A percentile compares a stretch with the other conserved stretches of the same genome.
These are phyloP conservation scores for Sequoiadendron giganteum DNA, from an alignment of 75 land plant species.

Conservation along the genomic window DNA sequence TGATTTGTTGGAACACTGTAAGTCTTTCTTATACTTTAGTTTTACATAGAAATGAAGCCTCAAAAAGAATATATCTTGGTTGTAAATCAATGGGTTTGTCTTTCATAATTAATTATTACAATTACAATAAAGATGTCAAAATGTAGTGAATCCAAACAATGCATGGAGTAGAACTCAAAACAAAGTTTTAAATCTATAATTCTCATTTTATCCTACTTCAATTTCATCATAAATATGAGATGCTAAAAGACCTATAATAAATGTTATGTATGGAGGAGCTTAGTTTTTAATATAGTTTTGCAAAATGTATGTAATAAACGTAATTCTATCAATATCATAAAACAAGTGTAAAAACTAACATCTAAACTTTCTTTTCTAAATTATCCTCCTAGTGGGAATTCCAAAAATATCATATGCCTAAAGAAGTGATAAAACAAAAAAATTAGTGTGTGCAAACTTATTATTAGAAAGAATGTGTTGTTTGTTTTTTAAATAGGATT, in stretches of 20 bases:
- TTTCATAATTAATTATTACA: background rate
- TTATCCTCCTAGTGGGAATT: background rate
- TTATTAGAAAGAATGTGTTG: background rate
- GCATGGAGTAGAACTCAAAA: background rate
- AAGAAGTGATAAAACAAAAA: background rate
- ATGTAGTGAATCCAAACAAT: background rate
- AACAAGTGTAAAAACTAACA: background rate
- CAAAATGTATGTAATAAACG: background rate
- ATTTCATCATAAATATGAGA: background rate
- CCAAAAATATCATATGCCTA: background rate
- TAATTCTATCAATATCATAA: background rate
- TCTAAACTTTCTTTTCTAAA: background rate
- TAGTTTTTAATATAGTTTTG: background rate
- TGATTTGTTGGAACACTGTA: slow-evolving; percentile 76
- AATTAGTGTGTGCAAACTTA: background rate
- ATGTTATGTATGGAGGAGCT: background rate
- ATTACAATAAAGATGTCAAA: background rate
- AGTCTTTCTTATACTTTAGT: slow-evolving; percentile 17
- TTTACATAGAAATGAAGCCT: background rate
- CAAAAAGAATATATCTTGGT: background rate
- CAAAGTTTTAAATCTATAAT: background rate
- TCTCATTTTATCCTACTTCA: background rate
- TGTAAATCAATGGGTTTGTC: background rate
- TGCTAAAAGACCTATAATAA: background rate
- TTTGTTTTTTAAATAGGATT: background rate